Evolutionary conservation across 2,329 filamentous ascomycete genomes (phyloP), one percentile per base, ranked within the genome.

Genomic region (Acrodontium crateriforme): DNA sequence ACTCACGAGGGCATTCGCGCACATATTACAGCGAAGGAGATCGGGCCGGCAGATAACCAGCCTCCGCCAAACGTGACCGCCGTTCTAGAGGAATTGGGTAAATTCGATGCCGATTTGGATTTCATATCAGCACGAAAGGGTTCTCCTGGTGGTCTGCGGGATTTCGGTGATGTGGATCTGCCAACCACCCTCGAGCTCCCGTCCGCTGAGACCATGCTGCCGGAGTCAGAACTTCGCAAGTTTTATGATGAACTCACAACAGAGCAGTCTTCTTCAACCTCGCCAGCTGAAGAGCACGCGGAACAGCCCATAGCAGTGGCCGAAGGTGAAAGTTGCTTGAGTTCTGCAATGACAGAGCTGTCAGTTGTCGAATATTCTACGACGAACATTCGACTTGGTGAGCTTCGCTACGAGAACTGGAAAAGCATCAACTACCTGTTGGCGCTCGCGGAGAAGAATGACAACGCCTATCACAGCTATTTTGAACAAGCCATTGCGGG

Each of bases 371-470:
- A n/a, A n/a, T n/a, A n/a, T n/a, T n/a, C n/a, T 29, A 11, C 19
- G 5, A 47, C 41, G 5, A 37, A 33, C 9, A 52, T 63, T 16
- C 49, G 58, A 0, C 41, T 65, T 9, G 55, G 55, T 20, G 50
- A 58, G 13, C 45, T 66, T 9, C 56, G 64, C 19, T 68, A 60
- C 42, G 52, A 56, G 33, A 65, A 65, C 32, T 69, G 65, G 65
- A 49, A 55, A 25, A 47, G 46, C 6, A 49, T 67, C 25, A 59
- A 62, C 28, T 53, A 60, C 27, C 46, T 67, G 28, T 51, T 67
- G 8, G 40, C 37, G 10, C 37, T 46, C 12, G 35, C 50, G 4
- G 41, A 48, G 19, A 30, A 35, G 23, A 38, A 46, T 29, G 49
- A 54, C 26, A 16, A 25, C 7, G 28, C 34, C 2, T 47, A 46